Conservation (phyloP, 257 asterid genomes). For the Lycium ferocissimum region DNA sequence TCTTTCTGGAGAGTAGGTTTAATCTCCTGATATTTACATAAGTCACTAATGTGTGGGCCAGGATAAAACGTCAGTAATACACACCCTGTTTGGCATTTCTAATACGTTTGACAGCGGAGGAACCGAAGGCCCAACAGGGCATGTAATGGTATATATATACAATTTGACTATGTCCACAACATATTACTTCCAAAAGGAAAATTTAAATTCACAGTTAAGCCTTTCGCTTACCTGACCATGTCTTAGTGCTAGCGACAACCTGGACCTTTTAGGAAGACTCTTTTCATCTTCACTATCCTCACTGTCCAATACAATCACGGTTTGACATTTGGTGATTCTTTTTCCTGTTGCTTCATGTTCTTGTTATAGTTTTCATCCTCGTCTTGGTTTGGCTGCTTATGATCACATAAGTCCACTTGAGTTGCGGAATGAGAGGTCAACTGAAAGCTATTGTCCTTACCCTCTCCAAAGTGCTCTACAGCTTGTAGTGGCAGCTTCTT, state of each 20-base stretch:
- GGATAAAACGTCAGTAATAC: no score
- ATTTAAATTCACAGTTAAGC: neutral
- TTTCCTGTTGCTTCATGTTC: constrained; percentile 36
- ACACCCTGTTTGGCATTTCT: no score
- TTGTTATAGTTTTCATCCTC: constrained; percentile 29
- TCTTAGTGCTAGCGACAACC: constrained; percentile 55
- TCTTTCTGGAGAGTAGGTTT: no score
- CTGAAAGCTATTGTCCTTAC: constrained; percentile 30
- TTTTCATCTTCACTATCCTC: constrained; percentile 78
- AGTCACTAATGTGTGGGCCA: no score
- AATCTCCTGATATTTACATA: no score
- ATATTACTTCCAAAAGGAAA: constrained; percentile 24
- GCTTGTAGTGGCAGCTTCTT: constrained; percentile 42
- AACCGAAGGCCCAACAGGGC: neutral
- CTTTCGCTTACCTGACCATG: constrained; percentile 58
- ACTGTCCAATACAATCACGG: constrained; percentile 73
- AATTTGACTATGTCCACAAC: neutral
- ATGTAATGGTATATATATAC: neutral
- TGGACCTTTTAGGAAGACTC: constrained; percentile 53
- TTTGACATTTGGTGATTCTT: constrained; percentile 42
- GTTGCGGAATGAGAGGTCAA: constrained; percentile 35
- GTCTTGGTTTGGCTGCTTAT: constrained; percentile 44
- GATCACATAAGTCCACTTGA: constrained; percentile 30
- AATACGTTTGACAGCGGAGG: no score
- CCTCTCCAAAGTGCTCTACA: constrained; percentile 35